These are phyloP conservation scores for Castanopsis chinensis DNA, from an alignment of 306 rosid species.

Conservation along the genomic window DNA sequence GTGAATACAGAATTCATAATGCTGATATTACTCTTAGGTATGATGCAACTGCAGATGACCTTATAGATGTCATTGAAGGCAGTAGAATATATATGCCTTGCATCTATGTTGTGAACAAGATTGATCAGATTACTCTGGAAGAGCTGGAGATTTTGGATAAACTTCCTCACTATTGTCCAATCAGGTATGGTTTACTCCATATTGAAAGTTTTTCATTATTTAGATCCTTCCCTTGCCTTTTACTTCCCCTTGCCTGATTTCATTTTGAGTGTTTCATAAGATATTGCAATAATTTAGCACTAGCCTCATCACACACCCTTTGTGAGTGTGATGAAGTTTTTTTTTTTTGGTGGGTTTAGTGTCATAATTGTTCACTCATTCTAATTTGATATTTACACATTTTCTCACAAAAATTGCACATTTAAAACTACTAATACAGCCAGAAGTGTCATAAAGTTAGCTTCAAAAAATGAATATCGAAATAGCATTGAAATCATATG, in stretches of 20 bases:
- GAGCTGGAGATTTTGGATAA: conserved; percentile 97
- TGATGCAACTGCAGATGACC: conserved; percentile 98
- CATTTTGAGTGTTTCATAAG: not conserved
- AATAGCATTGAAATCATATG: no score
- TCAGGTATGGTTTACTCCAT: conserved; percentile 53
- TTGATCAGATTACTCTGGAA: conserved; percentile 95
- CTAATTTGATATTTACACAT: no score
- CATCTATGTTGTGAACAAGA: conserved; percentile 92
- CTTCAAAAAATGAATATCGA: no score
- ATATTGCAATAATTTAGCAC: not conserved
- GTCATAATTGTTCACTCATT: no score
- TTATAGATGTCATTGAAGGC: conserved; percentile 94
- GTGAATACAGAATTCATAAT: conserved; percentile 91
- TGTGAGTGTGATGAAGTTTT: no score
- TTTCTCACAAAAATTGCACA: no score
- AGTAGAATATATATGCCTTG: conserved; percentile 93
- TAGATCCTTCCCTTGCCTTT: not conserved
- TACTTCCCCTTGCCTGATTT: not conserved
- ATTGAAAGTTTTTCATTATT: not conserved
- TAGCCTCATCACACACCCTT: no score
- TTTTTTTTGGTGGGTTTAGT: no score
- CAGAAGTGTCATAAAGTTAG: no score
- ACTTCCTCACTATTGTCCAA: conserved; percentile 95
- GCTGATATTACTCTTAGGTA: conserved; percentile 93
- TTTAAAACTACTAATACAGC: no score